Evolutionary conservation across 148 eudicot species (phyloP), one percentile per base, ranked within the genome.

Genomic region (Rhododendron kiyosumense): DNA sequence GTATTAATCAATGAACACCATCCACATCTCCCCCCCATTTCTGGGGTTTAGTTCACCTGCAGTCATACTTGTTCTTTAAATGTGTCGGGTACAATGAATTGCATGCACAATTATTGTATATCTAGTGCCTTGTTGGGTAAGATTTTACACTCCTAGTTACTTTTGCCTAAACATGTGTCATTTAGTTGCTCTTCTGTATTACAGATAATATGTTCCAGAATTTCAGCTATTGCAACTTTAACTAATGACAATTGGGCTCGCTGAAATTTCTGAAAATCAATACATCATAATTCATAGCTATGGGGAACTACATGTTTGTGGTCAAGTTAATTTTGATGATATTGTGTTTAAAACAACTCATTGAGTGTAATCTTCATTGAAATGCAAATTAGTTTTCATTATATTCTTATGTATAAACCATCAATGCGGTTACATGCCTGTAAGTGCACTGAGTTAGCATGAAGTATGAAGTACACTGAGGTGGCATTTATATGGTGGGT

Each of bases 1-100:
- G 98, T 97, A 90, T 73, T 84, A 43, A 87, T 78, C 84, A 43
- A 5, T 36, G 82, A 18, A 41, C 3, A 6, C 41, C 7, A 32
- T 82, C 34, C 59, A 4, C 4, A 2, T 26, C 32, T 57, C 1
- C 26, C 61, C 43, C 54, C 63, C 22, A 2, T 65, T 26, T 34
- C 28, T 76, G 81, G 34, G 43, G 36, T 59, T 48, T 14, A 48
- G 24, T 84, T 69, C 45, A 28, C 38, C 17, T 8, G 54, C 59
- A 52, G 38, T 38, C 45, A 26, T 34, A 20, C 45, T 75, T 54
- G 48, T n/a, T 78, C 41, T 12, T 71, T 18, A 46, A 52, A 54
- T 81, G 12, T 0, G 71, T 4, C 5, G 10, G 54, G 51, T 28
- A 34, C 15, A 79, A 49, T 54, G 48, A 34, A 49, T 17, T 79